A percentile compares a stretch with the other conserved stretches of the same genome.
Evolutionary conservation across 1,284 basidiomycete genomes (phyloP).

Genomic region (Leccinum pachyderme): DNA sequence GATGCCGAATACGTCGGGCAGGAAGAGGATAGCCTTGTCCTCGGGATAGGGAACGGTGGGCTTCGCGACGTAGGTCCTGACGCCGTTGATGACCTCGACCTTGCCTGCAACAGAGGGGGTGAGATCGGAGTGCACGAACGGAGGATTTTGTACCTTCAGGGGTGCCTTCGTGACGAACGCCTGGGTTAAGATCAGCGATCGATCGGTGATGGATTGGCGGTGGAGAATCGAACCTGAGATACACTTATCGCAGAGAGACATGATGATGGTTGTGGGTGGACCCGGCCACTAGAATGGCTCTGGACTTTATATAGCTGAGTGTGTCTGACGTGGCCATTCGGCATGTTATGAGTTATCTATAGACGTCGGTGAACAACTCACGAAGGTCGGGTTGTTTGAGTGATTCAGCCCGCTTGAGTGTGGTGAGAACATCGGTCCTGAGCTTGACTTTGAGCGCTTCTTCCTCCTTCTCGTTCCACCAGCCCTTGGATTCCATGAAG

Average conservation of each 20-base stretch:
- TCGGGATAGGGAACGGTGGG: conserved; percentile 49
- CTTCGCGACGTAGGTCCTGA: conserved; percentile 52
- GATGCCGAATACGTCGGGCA: conserved; percentile 67
- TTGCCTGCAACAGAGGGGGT: conserved; percentile 5
- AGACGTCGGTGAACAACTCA: conserved; percentile 87
- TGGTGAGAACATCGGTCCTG: conserved; percentile 72
- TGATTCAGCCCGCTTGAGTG: conserved; percentile 78
- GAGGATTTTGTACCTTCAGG: conserved; percentile 16
- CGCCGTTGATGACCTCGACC: conserved; percentile 41
- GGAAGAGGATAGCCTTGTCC: conserved; percentile 55
- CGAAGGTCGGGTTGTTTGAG: conserved; percentile 68
- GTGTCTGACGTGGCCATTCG: too few species aligned
- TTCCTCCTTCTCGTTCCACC: conserved; percentile 84
- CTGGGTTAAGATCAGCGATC: conserved; percentile 7
- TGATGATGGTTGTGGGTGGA: not conserved
- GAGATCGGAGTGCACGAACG: not conserved
- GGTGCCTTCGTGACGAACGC: conserved; percentile 25
- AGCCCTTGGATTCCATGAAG: conserved; percentile 79
- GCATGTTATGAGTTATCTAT: conserved; percentile 29
- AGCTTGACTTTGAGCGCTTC: conserved; percentile 67
- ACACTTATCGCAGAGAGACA: conserved; percentile 27
- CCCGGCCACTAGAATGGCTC: too few species aligned
- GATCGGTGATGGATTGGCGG: not conserved
- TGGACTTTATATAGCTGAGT: conserved; percentile 16
- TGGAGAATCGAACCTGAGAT: conserved; percentile 15